Percentiles rank a stretch among this genome's conserved stretches.
Evolutionary conservation across 345 rosid species (phyloP).

Genomic region (Camelina hispida): DNA sequence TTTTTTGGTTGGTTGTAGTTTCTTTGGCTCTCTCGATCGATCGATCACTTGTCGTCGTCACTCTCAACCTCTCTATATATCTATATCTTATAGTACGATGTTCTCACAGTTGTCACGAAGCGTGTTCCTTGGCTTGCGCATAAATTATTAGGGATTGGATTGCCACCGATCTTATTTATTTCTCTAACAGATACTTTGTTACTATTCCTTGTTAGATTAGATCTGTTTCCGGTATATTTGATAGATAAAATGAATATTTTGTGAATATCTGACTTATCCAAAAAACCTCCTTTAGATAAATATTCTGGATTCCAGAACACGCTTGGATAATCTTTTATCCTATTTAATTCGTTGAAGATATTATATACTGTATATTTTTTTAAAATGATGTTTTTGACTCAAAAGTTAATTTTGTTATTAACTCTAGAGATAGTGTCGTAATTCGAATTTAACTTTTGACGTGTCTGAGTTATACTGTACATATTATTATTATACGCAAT

Average conservation of each 20-base stretch:
- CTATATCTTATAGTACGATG: too few species aligned
- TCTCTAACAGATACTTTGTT: too few species aligned
- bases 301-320: conserved; percentile 1
- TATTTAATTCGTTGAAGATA: neutral
- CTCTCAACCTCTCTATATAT: neutral
- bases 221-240: neutral
- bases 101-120: conserved; percentile 4
- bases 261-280: conserved; percentile 15
- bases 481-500: too few species aligned
- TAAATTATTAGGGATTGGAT: neutral
- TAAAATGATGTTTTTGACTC: neutral
- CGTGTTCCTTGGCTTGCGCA: neutral
- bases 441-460: neutral
- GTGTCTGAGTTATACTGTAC: neutral
- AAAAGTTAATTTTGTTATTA: neutral
- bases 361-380: too few species aligned
- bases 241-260: neutral
- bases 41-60: neutral
- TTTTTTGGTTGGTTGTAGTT: conserved; percentile 27
- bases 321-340: too few species aligned
- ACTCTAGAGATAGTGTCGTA: neutral
- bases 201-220: neutral
- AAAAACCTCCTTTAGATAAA: neutral
- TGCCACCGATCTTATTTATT: conserved; percentile 13
- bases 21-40: neutral